Conservation (phyloP, 139 green algal genomes). For the Chara braunii region DNA sequence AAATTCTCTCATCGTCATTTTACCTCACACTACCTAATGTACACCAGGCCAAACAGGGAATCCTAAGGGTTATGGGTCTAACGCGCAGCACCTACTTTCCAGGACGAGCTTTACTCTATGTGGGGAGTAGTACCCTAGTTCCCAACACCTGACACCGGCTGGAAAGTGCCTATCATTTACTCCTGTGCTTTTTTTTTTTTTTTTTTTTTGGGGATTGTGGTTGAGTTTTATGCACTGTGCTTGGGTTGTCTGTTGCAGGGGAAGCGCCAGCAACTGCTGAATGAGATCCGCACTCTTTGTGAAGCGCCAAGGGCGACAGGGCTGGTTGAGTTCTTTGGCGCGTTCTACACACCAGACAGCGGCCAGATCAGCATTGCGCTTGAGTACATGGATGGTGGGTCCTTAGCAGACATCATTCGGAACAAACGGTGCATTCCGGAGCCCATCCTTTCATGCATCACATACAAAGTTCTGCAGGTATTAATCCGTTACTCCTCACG, state of each 20-base stretch:
- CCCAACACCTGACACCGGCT: no score
- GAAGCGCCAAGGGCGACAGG: constrained; percentile 20
- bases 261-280: constrained; percentile 40
- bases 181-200: no score
- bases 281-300: constrained; percentile 43
- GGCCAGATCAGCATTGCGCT: constrained; percentile 44
- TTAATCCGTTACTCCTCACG: no score
- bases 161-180: no score
- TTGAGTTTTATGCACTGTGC: background rate
- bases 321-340: constrained; percentile 48
- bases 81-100: no score
- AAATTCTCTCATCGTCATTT: no score
- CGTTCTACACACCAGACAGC: constrained; percentile 44
- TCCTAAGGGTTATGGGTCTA: no score
- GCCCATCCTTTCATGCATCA: constrained; percentile 29
- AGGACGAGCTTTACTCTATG: no score
- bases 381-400: constrained; percentile 50
- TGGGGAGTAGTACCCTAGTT: no score
- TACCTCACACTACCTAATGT: no score
- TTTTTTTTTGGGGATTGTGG: no score
- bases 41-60: no score
- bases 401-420: constrained; percentile 39
- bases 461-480: constrained; percentile 24
- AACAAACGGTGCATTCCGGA: constrained; percentile 36
- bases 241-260: constrained; percentile 23